Base-by-base conservation (phyloP, 2,329 filamentous ascomycete genomes). In the Amauroascus verrucosus region DNA sequence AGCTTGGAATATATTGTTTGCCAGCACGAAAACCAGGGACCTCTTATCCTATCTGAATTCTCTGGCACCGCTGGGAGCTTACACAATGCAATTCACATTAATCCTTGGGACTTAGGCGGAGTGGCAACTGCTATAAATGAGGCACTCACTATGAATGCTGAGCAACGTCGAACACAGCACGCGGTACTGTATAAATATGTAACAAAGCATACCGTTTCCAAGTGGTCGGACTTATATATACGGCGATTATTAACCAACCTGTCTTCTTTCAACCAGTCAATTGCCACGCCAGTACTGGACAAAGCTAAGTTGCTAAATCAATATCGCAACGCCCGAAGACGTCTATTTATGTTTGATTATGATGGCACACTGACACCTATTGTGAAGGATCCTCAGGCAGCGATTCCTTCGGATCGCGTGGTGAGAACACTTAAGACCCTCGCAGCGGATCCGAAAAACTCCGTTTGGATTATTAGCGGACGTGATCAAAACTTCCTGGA, bases 311-410 rank as follows among this genome's bases (percentile, higher is more conserved):
- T 96, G 59, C 74, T 95, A 35, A 73, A 77, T 52, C 83, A 84
- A 56, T 97, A 96, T 69, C 81, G 82, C 56, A 74, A 78, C 37
- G 83, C 88, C 2, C 79, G 79, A 57, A 88, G 86, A 70, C 83
- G 93, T 9, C 76, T 98, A 2, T 95, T 97, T 75, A 91, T 98
- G 87, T 96, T 97, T 66, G 93, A 98, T 72, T 98, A 98, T 64
- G 93, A 98, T 67, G 93, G 93, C 46, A 98, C 93, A 0, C 78
- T 98, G 52, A 97, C 93, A 2, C 88, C 90, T 0, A 97, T 98
- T 62, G 93, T 97, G 53, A 85, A 86, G 61, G 89, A 97, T 64
- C 93, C 93, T 1, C 84, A 85, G 60, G 84, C 88, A 4, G 93
- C 93, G 2, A 83, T 96, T 37, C 93, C 93, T 0, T 91, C 90